These are phyloP conservation scores for Nakazawaea wickerhamii DNA, from an alignment of 805 yeast species.

Conservation along the genomic window DNA sequence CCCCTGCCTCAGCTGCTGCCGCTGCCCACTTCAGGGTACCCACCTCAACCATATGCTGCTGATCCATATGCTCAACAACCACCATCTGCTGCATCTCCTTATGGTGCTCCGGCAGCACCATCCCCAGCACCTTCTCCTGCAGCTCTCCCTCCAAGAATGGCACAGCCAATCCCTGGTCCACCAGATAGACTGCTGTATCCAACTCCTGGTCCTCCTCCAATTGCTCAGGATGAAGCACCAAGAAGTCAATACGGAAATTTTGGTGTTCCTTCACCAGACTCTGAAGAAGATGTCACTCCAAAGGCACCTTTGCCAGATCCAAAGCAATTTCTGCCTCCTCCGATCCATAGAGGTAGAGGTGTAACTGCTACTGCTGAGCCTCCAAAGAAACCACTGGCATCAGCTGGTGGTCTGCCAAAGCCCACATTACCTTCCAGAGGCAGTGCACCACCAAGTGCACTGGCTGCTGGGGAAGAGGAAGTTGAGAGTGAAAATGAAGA, in stretches of 20 bases:
- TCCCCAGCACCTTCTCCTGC: slow-evolving; percentile 1
- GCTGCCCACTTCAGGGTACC: slow-evolving; percentile 14
- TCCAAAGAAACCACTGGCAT: slow-evolving; percentile 2
- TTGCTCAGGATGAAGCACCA: background rate
- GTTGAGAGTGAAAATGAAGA: background rate
- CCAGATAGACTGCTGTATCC: background rate
- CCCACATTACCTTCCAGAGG: slow-evolving; percentile 1
- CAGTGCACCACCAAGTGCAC: background rate
- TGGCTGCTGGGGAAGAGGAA: background rate
- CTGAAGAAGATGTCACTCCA: slow-evolving; percentile 14
- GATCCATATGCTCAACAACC: too few species aligned
- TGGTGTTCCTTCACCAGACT: slow-evolving; percentile 12
- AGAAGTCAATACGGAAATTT: slow-evolving; percentile 5
- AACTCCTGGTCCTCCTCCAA: background rate
- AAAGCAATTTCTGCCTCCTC: slow-evolving; percentile 36
- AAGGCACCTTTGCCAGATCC: slow-evolving; percentile 30
- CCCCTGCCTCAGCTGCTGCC: slow-evolving; percentile 15
- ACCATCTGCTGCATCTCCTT: background rate
- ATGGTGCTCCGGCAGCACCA: background rate
- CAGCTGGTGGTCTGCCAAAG: background rate
- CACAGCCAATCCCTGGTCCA: background rate
- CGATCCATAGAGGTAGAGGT: slow-evolving; percentile 28
- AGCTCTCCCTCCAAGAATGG: too few species aligned
- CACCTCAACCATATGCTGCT: slow-evolving; percentile 8
- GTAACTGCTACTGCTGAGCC: slow-evolving; percentile 1